Conservation (phyloP, 176 grass and related monocot species). For the Leersia perrieri region DNA sequence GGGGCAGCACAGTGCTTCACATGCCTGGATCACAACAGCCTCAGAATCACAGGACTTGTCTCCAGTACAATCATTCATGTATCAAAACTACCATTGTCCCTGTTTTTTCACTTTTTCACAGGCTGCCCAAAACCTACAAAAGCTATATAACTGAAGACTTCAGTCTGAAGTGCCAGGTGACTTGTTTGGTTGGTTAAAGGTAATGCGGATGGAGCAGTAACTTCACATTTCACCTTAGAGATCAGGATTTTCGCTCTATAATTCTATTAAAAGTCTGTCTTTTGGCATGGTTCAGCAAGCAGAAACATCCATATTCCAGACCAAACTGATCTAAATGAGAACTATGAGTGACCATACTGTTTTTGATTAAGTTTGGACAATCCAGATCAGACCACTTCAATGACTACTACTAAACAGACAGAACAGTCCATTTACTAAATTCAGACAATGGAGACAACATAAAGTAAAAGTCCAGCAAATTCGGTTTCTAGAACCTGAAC, state of each 20-base stretch:
- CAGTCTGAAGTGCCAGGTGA: neutral
- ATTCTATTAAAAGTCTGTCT: neutral
- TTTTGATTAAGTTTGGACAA: neutral
- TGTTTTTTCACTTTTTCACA: neutral
- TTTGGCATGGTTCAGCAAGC: neutral
- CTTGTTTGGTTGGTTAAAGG: neutral
- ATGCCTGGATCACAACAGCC: constrained; percentile 8
- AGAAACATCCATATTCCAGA: neutral
- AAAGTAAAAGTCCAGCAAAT: neutral
- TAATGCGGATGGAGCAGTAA: neutral
- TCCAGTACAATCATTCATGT: neutral
- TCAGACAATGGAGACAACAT: neutral
- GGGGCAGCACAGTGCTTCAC: neutral
- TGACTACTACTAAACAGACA: neutral
- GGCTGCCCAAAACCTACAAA: neutral
- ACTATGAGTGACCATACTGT: neutral
- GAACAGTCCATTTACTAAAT: neutral
- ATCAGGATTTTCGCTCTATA: neutral
- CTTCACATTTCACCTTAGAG: neutral
- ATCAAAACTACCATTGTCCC: neutral
- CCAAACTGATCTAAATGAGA: neutral
- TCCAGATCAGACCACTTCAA: neutral
- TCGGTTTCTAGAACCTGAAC: neutral
- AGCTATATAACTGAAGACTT: neutral
- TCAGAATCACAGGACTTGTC: neutral